Evolutionary conservation across 331 rosid species (phyloP), one percentile per base, ranked within the genome.

Genomic region (Quercus phellos): DNA sequence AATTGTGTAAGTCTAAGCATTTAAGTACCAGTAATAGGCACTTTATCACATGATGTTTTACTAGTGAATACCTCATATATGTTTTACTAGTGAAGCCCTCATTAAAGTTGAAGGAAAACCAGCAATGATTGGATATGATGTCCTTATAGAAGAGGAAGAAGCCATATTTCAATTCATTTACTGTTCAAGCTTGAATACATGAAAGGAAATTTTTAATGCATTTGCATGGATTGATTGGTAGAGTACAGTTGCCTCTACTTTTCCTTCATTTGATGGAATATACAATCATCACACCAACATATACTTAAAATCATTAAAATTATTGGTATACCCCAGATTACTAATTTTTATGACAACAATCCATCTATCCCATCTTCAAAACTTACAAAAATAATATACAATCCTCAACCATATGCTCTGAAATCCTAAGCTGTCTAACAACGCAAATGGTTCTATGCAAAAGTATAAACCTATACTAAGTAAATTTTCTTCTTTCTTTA

Each of bases 351-450:
- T 89, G 89, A 88, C 90, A 88, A 71, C 85, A 90, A 89, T 77
- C 93, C 88, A 80, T 10, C 81, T 89, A 82, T 85, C 80, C 90
- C 90, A 92, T 78, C 85, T 80, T 70, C 83, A 84, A 80, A 87
- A 84, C 87, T 87, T 82, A 80, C 92, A 93, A 93, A 89, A 91
- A 85, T 90, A 90, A 90, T 93, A 93, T 88, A 91, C 93, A 93
- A 86, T 83, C 89, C 91, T 88, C 92, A 93, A 93, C 89, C 90
- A 93, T 80, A 89, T 81, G 87, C 79, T 86, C 88, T 81, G 84
- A 82, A 88, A 85, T 91, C 90, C 97, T 91, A 91, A 84, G 80
- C 90, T 90, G 78, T 89, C 88, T 85, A 84, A 76, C 83, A 87
- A 85, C 87, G 90, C 86, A 86, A 89, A 90, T 90, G 90, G 88